A percentile compares a stretch with the other conserved stretches of the same genome.
Evolutionary conservation across 768 basidiomycete genomes (phyloP).

Genomic region (Lentinus tigrinus): DNA sequence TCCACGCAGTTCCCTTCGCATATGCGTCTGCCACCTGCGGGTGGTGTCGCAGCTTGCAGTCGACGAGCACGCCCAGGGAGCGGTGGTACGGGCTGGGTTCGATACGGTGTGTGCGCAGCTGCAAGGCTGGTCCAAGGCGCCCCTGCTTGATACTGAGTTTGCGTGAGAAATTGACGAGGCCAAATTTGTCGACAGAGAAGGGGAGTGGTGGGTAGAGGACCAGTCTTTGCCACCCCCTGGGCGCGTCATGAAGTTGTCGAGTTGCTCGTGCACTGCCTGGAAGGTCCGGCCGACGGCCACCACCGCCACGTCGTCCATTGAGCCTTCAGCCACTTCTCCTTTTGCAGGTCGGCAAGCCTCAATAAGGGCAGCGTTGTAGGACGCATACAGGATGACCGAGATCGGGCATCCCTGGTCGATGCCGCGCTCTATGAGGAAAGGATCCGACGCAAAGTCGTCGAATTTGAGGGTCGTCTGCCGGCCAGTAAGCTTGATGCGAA

Average conservation of each 20-base stretch:
- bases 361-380: constrained; percentile 32
- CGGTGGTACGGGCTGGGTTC: constrained; percentile 18
- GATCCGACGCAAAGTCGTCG: constrained; percentile 24
- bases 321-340: constrained; percentile 10
- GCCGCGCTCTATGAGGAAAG: constrained; percentile 23
- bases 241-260: constrained; percentile 11
- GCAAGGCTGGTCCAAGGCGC: constrained; percentile 11
- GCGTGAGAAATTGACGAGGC: no score
- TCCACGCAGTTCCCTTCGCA: constrained; percentile 21
- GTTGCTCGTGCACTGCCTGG: not conserved
- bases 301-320: constrained; percentile 21
- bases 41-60: constrained; percentile 29
- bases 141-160: no score
- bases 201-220: constrained; percentile 27
- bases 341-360: constrained; percentile 7
- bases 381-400: constrained; percentile 30
- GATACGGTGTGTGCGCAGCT: constrained; percentile 15
- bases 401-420: no score
- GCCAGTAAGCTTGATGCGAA: constrained; percentile 16
- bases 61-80: no score
- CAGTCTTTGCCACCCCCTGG: constrained; percentile 27
- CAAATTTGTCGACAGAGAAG: constrained; percentile 24
- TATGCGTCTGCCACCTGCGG: constrained; percentile 17
- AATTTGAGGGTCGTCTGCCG: constrained; percentile 23
- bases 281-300: constrained; percentile 5